These are phyloP conservation scores for Phytophthora europaea DNA, from an alignment of 352 stramenopile genomes.

Conservation along the genomic window DNA sequence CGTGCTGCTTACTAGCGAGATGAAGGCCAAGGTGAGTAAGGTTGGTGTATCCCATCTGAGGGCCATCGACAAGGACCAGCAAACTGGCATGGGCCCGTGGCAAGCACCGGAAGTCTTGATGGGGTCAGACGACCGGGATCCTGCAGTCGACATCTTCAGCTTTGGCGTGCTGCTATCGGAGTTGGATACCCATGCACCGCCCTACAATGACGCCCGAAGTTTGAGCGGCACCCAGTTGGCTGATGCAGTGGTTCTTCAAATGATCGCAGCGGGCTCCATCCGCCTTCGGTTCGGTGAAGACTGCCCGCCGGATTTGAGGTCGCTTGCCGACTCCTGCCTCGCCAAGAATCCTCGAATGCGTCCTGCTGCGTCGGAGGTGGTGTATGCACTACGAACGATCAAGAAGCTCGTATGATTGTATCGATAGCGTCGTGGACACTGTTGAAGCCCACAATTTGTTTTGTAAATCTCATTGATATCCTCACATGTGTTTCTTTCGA, in stretches of 20 bases:
- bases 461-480: conserved; percentile 7
- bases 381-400: conserved; percentile 53
- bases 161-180: conserved; percentile 56
- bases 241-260: conserved; percentile 51
- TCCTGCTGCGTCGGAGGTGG: conserved; percentile 56
- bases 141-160: conserved; percentile 48
- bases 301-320: conserved; percentile 48
- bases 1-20: conserved; percentile 46
- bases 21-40: conserved; percentile 43
- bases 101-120: conserved; percentile 55
- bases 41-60: conserved; percentile 26
- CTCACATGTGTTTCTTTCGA: not conserved
- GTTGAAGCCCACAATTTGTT: conserved; percentile 2
- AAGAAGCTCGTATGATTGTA: conserved; percentile 34
- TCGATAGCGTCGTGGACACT: not conserved
- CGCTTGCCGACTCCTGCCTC: conserved; percentile 51
- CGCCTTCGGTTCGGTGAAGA: conserved; percentile 37
- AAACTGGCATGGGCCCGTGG: conserved; percentile 36
- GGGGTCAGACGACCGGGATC: conserved; percentile 34
- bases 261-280: conserved; percentile 41
- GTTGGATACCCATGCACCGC: conserved; percentile 51
- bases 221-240: conserved; percentile 33
- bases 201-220: conserved; percentile 43
- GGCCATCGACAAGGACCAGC: conserved; percentile 17
- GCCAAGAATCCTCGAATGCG: conserved; percentile 44